Evolutionary conservation across 306 rosid species (phyloP).

Genomic region (Argentina anserina): DNA sequence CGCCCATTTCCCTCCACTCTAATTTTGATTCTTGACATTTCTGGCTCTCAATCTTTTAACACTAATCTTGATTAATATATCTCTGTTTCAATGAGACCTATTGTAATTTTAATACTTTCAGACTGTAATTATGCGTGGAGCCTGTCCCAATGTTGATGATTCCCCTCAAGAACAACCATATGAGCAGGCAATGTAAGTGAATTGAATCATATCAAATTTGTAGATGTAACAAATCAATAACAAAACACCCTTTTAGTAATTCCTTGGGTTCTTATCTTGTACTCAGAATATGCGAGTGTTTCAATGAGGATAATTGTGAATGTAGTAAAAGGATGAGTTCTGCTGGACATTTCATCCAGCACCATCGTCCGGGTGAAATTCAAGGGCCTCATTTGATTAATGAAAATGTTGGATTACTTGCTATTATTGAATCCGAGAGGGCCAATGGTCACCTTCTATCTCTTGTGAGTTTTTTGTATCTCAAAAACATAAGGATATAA

Average conservation of each 20-base stretch:
- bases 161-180: slow-evolving; percentile 2
- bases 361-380: neutral
- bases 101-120: neutral
- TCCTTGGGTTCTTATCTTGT: neutral
- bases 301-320: neutral
- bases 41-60: slow-evolving; percentile 7
- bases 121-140: slow-evolving; percentile 6
- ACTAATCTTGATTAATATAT: neutral
- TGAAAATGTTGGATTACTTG: neutral
- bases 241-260: neutral
- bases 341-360: neutral
- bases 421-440: slow-evolving; percentile 1
- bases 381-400: neutral
- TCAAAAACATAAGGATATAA: neutral
- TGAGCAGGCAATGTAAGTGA: slow-evolving; percentile 5
- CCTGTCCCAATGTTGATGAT: neutral
- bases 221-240: neutral
- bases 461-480: neutral
- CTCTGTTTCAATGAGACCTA: neutral
- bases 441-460: neutral
- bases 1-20: neutral
- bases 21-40: neutral
- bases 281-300: neutral
- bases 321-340: neutral
- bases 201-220: neutral